Evolutionary conservation across 2,329 filamentous ascomycete genomes (phyloP).

Genomic region (Clarireedia monteithiana): DNA sequence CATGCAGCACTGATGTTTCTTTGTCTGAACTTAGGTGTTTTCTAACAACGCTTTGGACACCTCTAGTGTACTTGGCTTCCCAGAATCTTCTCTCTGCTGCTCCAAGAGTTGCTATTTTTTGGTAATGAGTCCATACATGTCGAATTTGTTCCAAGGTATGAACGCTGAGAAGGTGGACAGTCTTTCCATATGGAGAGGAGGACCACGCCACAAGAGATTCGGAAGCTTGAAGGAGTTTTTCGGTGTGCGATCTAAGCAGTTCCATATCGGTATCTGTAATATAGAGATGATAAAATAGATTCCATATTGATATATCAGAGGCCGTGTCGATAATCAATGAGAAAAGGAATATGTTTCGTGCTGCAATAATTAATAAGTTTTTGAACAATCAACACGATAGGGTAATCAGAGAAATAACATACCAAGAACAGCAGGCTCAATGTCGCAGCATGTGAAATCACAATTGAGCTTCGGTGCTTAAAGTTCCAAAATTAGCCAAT

Average conservation of each 20-base stretch:
- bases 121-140: slow-evolving; percentile 4
- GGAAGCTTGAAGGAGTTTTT: neutral
- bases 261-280: neutral
- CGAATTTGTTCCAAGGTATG: slow-evolving; percentile 1
- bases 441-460: neutral
- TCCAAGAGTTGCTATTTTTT: neutral
- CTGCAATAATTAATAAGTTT: neutral
- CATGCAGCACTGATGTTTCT: neutral
- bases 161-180: slow-evolving; percentile 1
- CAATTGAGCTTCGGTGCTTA: neutral
- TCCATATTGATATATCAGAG: neutral
- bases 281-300: slow-evolving; percentile 8
- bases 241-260: neutral
- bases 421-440: neutral
- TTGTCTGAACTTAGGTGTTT: neutral
- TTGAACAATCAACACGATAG: neutral
- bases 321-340: slow-evolving; percentile 5
- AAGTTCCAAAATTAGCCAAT: neutral
- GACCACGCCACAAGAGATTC: slow-evolving; percentile 1
- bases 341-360: slow-evolving; percentile 7
- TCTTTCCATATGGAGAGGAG: slow-evolving; percentile 1
- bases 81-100: neutral
- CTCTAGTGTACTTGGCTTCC: neutral
- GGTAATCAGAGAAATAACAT: neutral
- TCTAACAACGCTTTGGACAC: neutral